Base-by-base conservation (phyloP, 1,284 basidiomycete genomes). In the Pseudozyma sp. region DNA sequence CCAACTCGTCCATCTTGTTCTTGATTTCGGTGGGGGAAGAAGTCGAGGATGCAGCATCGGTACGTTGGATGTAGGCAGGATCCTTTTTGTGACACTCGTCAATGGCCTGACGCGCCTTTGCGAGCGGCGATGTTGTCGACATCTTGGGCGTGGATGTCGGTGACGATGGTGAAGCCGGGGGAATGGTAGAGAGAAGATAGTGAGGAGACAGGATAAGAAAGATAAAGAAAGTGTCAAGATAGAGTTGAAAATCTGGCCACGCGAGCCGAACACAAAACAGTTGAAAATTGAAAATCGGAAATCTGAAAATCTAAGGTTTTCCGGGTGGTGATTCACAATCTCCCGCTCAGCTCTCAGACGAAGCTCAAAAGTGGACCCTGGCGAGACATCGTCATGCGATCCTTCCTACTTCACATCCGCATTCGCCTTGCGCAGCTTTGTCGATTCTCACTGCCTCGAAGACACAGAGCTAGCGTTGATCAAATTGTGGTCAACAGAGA, bases 1-100 rank as follows among this genome's bases (percentile, higher is more conserved):
- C 52, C 3, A 83, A 70, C 66, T 84, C 82, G 59, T 81, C 77
- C 50, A 78, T 59, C 44, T 68, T 70, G 45, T 50, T 57, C 34
- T 59, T 57, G 50, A 18, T 12, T 12, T 54, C 50, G 40, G 47
- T 14, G 14, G 52, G 21, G 16, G 54, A 38, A 16, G 52, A 43
- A 43, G 42, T 40, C 35, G 52, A 52, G 31, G 43, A 34, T 3
- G 25, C 25, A 31, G 25, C 25, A 31, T 31, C 25, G 44, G 36
- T 40, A 59, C 63, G 63, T 1, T 45, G 38, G 25, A 64, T 48
- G 59, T 80, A 80, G 45, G 67, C 63, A 0, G 78, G 76, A 42
- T 80, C 78, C 7, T 57, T 62, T 21, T 64, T 67, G 52, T 80
- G 78, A 13, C 59, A 69, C 11, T 62, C 66, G 57, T 80, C 78